Evolutionary conservation across 73 alveolate genomes (phyloP).

Genomic region (Tetrahymena borealis): DNA sequence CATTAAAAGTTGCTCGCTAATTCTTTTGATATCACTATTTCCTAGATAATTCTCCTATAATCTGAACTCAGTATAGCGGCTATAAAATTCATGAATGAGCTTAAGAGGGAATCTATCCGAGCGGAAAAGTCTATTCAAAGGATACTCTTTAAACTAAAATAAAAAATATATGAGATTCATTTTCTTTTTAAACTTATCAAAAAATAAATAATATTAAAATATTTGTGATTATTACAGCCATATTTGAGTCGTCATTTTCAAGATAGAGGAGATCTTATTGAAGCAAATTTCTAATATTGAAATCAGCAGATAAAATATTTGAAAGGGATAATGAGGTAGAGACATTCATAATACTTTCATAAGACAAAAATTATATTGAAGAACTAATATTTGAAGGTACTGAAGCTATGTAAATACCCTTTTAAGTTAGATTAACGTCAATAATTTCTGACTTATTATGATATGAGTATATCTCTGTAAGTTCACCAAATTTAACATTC

Average conservation of each 20-base stretch:
- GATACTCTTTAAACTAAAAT: not conserved
- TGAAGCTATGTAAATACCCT: not conserved
- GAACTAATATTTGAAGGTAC: not conserved
- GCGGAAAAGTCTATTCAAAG: not conserved
- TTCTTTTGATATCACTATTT: not conserved
- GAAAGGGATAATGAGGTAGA: not conserved
- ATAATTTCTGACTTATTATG: not conserved
- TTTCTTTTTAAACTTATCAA: not conserved
- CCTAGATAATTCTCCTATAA: not conserved
- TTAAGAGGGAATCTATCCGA: not conserved
- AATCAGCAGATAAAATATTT: not conserved
- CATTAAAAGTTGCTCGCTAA: not conserved
- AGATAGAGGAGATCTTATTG: not conserved
- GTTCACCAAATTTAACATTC: not conserved
- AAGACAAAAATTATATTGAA: not conserved
- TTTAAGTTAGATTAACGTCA: not conserved
- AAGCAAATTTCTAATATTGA: not conserved
- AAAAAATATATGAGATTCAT: not conserved
- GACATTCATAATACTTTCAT: not conserved
- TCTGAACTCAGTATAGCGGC: not conserved
- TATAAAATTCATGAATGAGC: not conserved
- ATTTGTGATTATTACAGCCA: not conserved
- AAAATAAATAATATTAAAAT: not conserved
- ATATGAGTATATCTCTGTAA: not conserved
- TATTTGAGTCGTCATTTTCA: not conserved